Percentiles rank a stretch among this genome's conserved stretches.
Evolutionary conservation across 2,329 filamentous ascomycete species (phyloP).

Genomic region (Aspergillus alliaceus): DNA sequence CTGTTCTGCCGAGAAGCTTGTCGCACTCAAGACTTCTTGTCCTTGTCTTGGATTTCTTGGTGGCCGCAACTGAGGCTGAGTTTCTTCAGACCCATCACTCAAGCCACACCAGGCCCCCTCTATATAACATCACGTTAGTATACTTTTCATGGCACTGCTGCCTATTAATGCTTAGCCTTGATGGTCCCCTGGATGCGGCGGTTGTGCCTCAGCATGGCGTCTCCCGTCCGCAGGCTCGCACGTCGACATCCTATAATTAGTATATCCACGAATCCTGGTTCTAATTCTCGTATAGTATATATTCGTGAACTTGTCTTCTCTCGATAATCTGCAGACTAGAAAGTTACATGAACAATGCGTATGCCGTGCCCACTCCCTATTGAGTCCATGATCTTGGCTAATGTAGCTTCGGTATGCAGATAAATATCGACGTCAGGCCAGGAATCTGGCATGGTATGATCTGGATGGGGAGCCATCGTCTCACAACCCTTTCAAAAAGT

Average conservation of each 20-base stretch:
- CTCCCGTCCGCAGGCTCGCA: not conserved
- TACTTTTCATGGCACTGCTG: not conserved
- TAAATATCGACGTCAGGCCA: constrained; percentile 40
- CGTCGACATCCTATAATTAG: not conserved
- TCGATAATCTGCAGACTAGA: not conserved
- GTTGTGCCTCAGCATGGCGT: not conserved
- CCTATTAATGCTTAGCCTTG: not conserved
- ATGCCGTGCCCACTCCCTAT: not conserved
- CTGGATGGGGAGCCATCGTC: constrained; percentile 36
- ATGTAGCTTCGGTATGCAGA: constrained; percentile 26
- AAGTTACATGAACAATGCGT: not conserved
- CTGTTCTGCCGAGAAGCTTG: constrained; percentile 8
- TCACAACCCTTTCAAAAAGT: constrained; percentile 45
- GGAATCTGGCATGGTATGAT: constrained; percentile 43
- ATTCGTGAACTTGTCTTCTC: not conserved
- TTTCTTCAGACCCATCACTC: constrained; percentile 3
- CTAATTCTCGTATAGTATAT: not conserved
- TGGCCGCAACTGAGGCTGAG: constrained; percentile 10
- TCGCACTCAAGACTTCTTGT: constrained; percentile 7
- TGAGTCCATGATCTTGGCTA: not conserved
- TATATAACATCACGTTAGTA: not conserved
- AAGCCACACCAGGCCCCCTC: constrained; percentile 6
- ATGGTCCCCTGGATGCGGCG: not conserved
- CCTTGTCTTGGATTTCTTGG: constrained; percentile 3
- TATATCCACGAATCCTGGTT: not conserved